Evolutionary conservation across 768 basidiomycete species (phyloP).

Genomic region (Amanita thiersii): DNA sequence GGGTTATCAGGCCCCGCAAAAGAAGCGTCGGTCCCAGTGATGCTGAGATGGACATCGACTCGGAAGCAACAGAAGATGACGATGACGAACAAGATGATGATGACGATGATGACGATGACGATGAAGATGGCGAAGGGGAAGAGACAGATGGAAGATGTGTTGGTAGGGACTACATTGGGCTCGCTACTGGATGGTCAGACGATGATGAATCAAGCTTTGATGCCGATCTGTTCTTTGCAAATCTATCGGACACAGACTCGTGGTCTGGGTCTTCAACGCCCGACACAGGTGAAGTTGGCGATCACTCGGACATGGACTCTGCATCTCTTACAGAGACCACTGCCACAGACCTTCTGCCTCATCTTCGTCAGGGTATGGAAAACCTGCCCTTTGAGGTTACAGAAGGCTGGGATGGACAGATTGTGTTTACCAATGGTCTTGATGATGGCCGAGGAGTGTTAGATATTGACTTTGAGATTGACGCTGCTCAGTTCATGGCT

Average conservation of each 20-base stretch:
- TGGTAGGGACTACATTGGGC: conserved; percentile 43
- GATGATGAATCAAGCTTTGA: conserved; percentile 76
- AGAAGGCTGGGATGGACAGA: conserved; percentile 69
- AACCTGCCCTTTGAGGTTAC: conserved; percentile 58
- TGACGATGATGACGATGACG: conserved; percentile 30
- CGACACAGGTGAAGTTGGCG: conserved; percentile 22
- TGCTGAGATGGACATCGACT: conserved; percentile 57
- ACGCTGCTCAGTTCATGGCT: conserved; percentile 41
- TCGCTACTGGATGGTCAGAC: conserved; percentile 73
- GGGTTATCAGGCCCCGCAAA: conserved; percentile 66
- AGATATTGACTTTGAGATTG: conserved; percentile 66
- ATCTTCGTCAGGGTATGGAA: conserved; percentile 21
- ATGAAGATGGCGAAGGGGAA: conserved; percentile 33
- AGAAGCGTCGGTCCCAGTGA: conserved; percentile 61
- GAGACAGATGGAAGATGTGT: conserved; percentile 36
- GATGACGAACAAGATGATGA: conserved; percentile 43
- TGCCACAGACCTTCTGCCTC: conserved; percentile 19
- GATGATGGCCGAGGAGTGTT: conserved; percentile 49
- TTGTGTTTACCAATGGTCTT: conserved; percentile 62
- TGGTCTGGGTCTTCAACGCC: conserved; percentile 18
- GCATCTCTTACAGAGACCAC: conserved; percentile 21
- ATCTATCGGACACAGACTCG: conserved; percentile 52
- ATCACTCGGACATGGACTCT: conserved; percentile 35
- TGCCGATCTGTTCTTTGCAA: conserved; percentile 78
- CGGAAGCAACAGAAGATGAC: conserved; percentile 51